phyloP scores from a whole-genome alignment of 2,329 filamentous ascomycete species.

The Cucurbitaria berberidis region DNA sequence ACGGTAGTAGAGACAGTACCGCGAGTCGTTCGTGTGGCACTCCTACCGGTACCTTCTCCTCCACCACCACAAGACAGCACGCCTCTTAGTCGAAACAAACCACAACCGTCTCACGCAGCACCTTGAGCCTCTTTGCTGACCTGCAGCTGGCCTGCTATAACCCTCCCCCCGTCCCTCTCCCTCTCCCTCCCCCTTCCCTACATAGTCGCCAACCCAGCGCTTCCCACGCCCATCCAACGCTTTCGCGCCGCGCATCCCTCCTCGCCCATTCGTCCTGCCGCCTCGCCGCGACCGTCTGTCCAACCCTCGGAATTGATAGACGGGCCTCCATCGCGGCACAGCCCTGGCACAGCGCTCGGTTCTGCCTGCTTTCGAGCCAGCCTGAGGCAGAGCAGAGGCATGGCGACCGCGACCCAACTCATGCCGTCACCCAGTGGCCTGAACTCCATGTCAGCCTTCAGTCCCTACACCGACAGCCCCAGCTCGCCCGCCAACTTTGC shows the following conservation, averaged over 20 bases:
- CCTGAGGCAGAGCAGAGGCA: slow-evolving; percentile 27
- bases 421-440: slow-evolving; percentile 54
- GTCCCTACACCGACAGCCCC: slow-evolving; percentile 59
- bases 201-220: background rate
- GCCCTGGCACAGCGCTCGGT: slow-evolving; percentile 29
- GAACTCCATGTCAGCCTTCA: slow-evolving; percentile 53
- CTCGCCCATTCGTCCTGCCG: slow-evolving; percentile 12
- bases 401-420: slow-evolving; percentile 51
- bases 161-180: slow-evolving; percentile 1
- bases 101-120: background rate
- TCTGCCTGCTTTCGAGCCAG: slow-evolving; percentile 20
- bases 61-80: background rate
- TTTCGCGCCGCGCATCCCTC: slow-evolving; percentile 13
- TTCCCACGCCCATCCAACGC: slow-evolving; percentile 14
- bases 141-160: slow-evolving; percentile 14
- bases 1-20: background rate
- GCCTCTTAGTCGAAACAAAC: background rate
- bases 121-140: background rate
- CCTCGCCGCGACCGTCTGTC: background rate
- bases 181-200: background rate
- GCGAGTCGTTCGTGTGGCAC: background rate
- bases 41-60: background rate
- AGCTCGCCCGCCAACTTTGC: slow-evolving; percentile 56
- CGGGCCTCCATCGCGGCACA: slow-evolving; percentile 25
- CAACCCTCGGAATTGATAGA: too few relatives aligned